These are phyloP conservation scores for Phoenix roebelenii DNA, from an alignment of 176 grass and related monocot species.

Conservation along the genomic window DNA sequence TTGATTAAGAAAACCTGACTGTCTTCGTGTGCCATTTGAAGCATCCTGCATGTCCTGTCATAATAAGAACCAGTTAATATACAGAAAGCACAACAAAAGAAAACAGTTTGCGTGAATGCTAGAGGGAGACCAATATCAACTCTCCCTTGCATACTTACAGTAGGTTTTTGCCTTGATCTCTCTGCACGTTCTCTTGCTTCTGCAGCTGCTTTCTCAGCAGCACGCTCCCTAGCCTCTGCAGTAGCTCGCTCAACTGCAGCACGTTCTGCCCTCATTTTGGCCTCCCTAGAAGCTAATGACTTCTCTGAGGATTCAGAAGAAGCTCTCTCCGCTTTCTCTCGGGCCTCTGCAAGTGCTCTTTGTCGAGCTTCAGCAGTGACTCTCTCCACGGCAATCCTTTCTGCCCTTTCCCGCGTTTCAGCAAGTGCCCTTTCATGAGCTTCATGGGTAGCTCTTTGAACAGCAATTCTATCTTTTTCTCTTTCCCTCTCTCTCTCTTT, in stretches of 20 bases:
- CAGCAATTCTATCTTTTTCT: slow-evolving; percentile 22
- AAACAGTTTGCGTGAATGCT: no score
- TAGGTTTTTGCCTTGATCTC: slow-evolving; percentile 6
- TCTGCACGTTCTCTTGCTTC: slow-evolving; percentile 59
- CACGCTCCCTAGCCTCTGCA: slow-evolving; percentile 76
- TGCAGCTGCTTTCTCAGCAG: slow-evolving; percentile 67
- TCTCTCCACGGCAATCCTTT: slow-evolving; percentile 68
- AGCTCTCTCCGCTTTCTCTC: slow-evolving; percentile 58
- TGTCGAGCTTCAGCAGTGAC: slow-evolving; percentile 59
- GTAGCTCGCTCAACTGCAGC: slow-evolving; percentile 91
- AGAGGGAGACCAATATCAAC: no score
- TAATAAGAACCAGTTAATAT: no score
- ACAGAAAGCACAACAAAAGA: no score
- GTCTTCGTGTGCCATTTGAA: slow-evolving; percentile 33
- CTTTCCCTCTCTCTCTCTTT: slow-evolving; percentile 6
- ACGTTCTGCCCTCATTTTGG: slow-evolving; percentile 73
- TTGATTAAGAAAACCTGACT: slow-evolving; percentile 33
- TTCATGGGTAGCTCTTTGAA: slow-evolving; percentile 77
- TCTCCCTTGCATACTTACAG: no score
- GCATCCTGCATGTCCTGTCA: slow-evolving; percentile 34
- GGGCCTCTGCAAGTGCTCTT: slow-evolving; percentile 53
- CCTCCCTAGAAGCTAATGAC: slow-evolving; percentile 36
- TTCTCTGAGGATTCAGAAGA: slow-evolving; percentile 22
- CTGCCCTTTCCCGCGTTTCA: slow-evolving; percentile 53
- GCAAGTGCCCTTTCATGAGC: slow-evolving; percentile 59